Base-by-base conservation (phyloP, 2,329 filamentous ascomycete species). In the Claviceps sp. region DNA sequence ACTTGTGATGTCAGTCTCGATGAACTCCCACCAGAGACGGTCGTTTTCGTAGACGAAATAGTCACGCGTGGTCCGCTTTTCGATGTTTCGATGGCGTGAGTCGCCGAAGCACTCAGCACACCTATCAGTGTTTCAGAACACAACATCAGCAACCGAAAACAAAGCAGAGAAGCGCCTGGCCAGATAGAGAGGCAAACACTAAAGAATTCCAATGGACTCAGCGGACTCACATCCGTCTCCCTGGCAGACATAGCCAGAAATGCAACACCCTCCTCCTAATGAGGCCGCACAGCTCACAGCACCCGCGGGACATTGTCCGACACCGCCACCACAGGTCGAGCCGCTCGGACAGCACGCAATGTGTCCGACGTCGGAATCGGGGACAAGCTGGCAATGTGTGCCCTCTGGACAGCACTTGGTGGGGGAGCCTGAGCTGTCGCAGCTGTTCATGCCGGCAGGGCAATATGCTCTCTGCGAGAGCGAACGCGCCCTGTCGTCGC, bases 291-390 rank as follows among this genome's bases (percentile, higher is more conserved):
- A 91, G 48, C 78, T 77, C 11, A 78, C 77, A 54, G 85, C 81
- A 42, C 77, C 82, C 4, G 71, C 68, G 2, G 73, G 72, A 57
- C 87, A 90, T n/a, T 62, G 62, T 0, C 75, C 77, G 5, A 90
- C 79, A 1, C 69, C 68, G 9, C 84, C 83, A 3, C 75, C 75
- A 63, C 87, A 91, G 5, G 65, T 75, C 44, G 72, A 69, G 3
- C 85, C 85, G 38, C 71, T 62, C 0, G 84, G 84, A 67, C 87
- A 93, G 66, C 87, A 93, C 3, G 86, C 87, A 2, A 91, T 80
- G 45, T 79, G 77, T 7, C 84, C 84, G 30, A 83, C 70, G 0
- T 76, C 77, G 5, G 77, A 76, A 63, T 86, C 79, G 36, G 73
- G 64, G 4, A 89, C 79, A 24, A 69, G 66, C 47, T 85, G 80